A percentile compares a stretch with the other conserved stretches of the same genome.
phyloP scores from a whole-genome alignment of 805 yeast species.

The Isabelozyma gotoi region DNA sequence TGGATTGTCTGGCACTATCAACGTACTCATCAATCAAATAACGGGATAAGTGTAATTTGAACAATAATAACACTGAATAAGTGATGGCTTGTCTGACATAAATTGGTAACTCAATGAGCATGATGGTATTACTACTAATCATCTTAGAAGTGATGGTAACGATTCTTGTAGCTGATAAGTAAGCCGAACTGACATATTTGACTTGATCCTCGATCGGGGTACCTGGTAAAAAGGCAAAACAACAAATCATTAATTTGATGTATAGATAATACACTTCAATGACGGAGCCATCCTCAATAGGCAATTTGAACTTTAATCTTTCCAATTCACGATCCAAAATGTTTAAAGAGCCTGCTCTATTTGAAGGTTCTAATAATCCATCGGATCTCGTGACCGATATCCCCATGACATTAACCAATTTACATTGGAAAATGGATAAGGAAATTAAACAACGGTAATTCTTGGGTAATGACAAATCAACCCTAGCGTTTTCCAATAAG shows the following conservation, averaged over 20 bases:
- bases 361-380: constrained; percentile 81
- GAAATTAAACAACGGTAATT: constrained; percentile 71
- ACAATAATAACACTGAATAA: constrained; percentile 73
- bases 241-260: constrained; percentile 76
- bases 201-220: constrained; percentile 86
- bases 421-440: constrained; percentile 79
- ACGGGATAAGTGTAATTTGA: constrained; percentile 80
- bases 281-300: constrained; percentile 60
- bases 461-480: constrained; percentile 64
- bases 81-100: constrained; percentile 85
- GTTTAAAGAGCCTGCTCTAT: constrained; percentile 78
- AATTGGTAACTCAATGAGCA: constrained; percentile 81
- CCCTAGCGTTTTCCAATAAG: constrained; percentile 72
- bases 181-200: constrained; percentile 78
- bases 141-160: constrained; percentile 75
- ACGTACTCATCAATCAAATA: constrained; percentile 69
- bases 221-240: constrained; percentile 89
- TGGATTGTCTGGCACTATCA: constrained; percentile 88
- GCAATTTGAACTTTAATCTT: constrained; percentile 62
- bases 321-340: constrained; percentile 78
- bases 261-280: constrained; percentile 79
- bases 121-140: constrained; percentile 53
- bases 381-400: constrained; percentile 81
- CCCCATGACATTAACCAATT: constrained; percentile 83
- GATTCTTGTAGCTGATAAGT: constrained; percentile 75